Percentiles rank a stretch among this genome's conserved stretches.
These are phyloP conservation scores for Tulasnella sp. DNA, from an alignment of 768 basidiomycete genomes.

Conservation along the genomic window DNA sequence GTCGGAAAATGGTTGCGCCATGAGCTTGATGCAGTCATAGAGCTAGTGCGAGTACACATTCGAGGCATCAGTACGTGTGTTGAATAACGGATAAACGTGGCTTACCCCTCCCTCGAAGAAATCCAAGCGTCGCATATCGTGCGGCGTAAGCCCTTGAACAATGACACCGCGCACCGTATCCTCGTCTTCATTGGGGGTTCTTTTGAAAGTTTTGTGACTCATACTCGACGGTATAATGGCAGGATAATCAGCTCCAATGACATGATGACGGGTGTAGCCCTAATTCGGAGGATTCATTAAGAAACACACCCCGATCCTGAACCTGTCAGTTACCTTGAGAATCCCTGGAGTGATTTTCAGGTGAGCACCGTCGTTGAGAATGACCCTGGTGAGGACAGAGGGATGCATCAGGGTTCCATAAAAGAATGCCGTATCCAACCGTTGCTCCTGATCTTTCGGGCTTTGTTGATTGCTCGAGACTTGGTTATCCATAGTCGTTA, in stretches of 20 bases:
- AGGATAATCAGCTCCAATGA: constrained; percentile 63
- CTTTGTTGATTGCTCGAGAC: too few species aligned
- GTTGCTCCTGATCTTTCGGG: too few species aligned
- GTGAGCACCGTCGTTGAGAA: constrained; percentile 49
- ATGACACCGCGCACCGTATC: constrained; percentile 66
- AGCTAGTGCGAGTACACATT: too few species aligned
- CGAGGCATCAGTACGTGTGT: too few species aligned
- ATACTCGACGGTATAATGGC: constrained; percentile 52
- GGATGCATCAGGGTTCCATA: constrained; percentile 89
- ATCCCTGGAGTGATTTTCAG: constrained; percentile 62
- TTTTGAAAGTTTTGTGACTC: constrained; percentile 35
- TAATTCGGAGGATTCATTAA: too few species aligned
- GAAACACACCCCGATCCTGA: too few species aligned
- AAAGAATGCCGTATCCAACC: constrained; percentile 58
- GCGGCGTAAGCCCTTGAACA: constrained; percentile 51
- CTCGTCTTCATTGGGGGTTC: constrained; percentile 44
- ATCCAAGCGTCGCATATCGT: constrained; percentile 56
- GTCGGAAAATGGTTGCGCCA: too few species aligned
- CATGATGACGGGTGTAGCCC: too few species aligned
- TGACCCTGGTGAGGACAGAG: constrained; percentile 63
- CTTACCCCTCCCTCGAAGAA: constrained; percentile 67
- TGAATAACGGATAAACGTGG: constrained; percentile 7
- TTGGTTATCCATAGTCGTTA: too few species aligned
- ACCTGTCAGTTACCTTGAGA: too few species aligned
- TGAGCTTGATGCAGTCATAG: too few species aligned